Base-by-base conservation (phyloP, 2,329 filamentous ascomycete species). In the Cadophora sp. region DNA sequence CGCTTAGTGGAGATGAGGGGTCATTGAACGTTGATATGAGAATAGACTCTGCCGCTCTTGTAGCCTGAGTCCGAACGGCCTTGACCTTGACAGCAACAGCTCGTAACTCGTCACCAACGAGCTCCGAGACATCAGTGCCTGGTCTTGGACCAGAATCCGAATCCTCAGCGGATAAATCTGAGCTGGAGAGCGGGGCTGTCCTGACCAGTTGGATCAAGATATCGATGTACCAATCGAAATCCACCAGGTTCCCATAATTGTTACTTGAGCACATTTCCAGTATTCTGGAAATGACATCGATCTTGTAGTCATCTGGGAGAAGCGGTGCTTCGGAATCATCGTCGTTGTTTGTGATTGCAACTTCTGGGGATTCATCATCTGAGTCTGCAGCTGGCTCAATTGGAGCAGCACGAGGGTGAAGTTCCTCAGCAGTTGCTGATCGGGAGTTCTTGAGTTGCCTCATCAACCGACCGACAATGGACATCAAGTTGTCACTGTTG, bases 171-270 rank as follows among this genome's bases (percentile, higher is more conserved):
- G 74, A 73, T 14, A 74, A 73, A 16, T 75, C 70, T 11, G 76
- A 70, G 47, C 81, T 80, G 56, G 84, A 80, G n/a, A 81, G 73
- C 0, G 82, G 91, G 22, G 90, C 83, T 80, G 92, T 84, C 76
- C 90, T 89, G 48, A 97, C 88, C 16, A 99, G 85, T 76, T 97
- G 93, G 5, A 93, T 91, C 36, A 99, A 82, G 33, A 97, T 88
- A 72, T 96, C 92, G 71, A 98, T 91, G 78, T 98, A 98, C 96
- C 96, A 99, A 72, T 97, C 95, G 78, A 99, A 99, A 77, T 99
- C 95, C 62, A 85, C 82, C 58, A 99, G 84, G 75, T 94, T 93
- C 47, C 87, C 86, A 78, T 98, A 99, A 68, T 94, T 97, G 71
- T 94, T 91, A 71, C 89, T 89, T 9, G 93, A 92, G 78, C 95